Percentiles rank a stretch among this genome's conserved stretches.
phyloP scores from a whole-genome alignment of 2,329 filamentous ascomycete genomes.

The Bipolaris sorokiniana region DNA sequence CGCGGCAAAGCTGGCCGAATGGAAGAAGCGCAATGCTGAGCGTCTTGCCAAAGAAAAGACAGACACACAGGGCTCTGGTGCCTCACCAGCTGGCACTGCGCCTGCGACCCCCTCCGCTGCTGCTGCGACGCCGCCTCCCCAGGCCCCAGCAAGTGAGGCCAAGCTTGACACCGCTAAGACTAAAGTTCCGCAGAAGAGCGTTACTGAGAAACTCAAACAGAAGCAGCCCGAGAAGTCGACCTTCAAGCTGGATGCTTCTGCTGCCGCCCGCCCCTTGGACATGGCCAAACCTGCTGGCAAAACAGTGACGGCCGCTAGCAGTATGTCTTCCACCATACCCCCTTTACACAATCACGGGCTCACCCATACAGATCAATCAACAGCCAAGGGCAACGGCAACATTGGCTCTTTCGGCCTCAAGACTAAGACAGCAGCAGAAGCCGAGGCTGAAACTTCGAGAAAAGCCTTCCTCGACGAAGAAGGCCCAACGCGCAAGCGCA shows the following conservation, averaged over 20 bases:
- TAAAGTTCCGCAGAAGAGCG: constrained; percentile 87
- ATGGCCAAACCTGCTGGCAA: constrained; percentile 37
- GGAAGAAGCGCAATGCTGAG: constrained; percentile 72
- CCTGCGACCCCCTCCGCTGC: constrained; percentile 61
- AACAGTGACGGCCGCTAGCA: constrained; percentile 25
- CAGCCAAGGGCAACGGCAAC: constrained; percentile 72
- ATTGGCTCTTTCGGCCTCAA: constrained; percentile 84
- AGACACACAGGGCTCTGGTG: constrained; percentile 64
- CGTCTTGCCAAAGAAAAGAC: constrained; percentile 68
- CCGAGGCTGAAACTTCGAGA: constrained; percentile 68
- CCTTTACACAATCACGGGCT: constrained; percentile 12
- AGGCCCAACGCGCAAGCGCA: constrained; percentile 83
- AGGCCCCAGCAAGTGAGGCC: constrained; percentile 26
- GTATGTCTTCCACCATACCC: constrained; percentile 17
- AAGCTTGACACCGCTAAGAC: constrained; percentile 64
- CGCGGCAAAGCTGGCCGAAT: constrained; percentile 66
- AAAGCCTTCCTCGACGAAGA: constrained; percentile 83
- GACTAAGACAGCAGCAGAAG: constrained; percentile 69
- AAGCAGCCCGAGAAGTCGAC: constrained; percentile 52
- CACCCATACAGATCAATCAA: constrained; percentile 46
- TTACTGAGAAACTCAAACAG: constrained; percentile 76
- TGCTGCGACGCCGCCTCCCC: constrained; percentile 40
- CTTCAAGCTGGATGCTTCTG: constrained; percentile 46
- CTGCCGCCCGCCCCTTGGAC: constrained; percentile 36
- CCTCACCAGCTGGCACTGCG: constrained; percentile 66